phyloP scores from a whole-genome alignment of 768 basidiomycete species.

The Tylopilus subfusipes region DNA sequence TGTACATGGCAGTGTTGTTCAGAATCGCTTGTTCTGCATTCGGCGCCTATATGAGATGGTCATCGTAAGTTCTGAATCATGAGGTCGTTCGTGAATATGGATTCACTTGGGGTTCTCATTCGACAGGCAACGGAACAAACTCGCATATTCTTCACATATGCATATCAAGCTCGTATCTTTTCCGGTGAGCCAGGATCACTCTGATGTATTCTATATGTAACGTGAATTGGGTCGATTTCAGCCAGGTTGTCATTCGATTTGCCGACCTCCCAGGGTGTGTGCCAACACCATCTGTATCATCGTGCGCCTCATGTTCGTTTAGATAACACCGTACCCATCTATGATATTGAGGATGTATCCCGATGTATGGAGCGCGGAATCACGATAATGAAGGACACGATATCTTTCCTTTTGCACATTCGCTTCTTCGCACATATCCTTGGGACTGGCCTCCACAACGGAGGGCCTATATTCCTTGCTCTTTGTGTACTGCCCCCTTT shows the following conservation, averaged over 20 bases:
- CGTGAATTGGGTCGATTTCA: background rate
- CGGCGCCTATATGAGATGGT: constrained; percentile 10
- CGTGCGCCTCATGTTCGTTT: background rate
- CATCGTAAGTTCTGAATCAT: constrained; percentile 19
- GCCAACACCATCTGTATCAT: background rate
- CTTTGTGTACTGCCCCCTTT: constrained; percentile 19
- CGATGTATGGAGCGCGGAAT: constrained; percentile 10
- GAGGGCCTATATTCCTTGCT: constrained; percentile 21
- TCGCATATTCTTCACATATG: constrained; percentile 16
- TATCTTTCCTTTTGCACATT: constrained; percentile 25
- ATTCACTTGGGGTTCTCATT: background rate
- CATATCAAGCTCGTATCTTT: constrained; percentile 22
- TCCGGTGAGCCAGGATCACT: constrained; percentile 4
- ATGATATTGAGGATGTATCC: constrained; percentile 1
- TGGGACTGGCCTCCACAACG: constrained; percentile 11
- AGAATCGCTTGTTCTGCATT: constrained; percentile 17
- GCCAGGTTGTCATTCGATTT: constrained; percentile 20
- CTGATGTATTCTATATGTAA: background rate
- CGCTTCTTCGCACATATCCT: constrained; percentile 18
- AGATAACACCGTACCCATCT: constrained; percentile 6
- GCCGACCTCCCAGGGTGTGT: no score
- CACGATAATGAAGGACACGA: background rate
- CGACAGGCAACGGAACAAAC: constrained; percentile 5
- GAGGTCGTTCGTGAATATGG: background rate
- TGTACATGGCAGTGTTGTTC: constrained; percentile 12